phyloP scores from a whole-genome alignment of 352 stramenopile species.

The Phytophthora chlamydospora region DNA sequence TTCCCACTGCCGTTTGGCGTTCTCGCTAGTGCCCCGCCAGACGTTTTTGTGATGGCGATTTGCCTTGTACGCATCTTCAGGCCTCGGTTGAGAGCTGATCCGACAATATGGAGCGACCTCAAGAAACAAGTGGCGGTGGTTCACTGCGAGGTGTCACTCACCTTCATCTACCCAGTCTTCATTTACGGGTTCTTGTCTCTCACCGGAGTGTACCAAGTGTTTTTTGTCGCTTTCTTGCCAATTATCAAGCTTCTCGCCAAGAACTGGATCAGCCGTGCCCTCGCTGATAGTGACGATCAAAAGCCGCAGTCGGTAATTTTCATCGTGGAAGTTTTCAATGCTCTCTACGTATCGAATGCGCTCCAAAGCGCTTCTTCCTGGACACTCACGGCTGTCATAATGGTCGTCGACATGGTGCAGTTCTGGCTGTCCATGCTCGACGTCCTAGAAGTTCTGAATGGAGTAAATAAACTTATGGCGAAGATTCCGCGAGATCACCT shows the following conservation, averaged over 20 bases:
- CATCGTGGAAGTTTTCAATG: conserved; percentile 39
- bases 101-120: not conserved
- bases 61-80: not conserved
- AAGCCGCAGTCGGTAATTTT: conserved; percentile 27
- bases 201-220: not conserved
- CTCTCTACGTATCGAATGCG: conserved; percentile 33
- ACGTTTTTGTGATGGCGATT: not conserved
- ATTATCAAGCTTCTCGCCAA: conserved; percentile 17
- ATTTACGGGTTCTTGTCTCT: conserved; percentile 11
- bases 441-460: conserved; percentile 4
- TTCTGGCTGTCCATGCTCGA: conserved; percentile 30
- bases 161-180: conserved; percentile 28
- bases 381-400: conserved; percentile 19
- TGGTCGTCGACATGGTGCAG: conserved; percentile 28
- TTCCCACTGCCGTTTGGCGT: conserved; percentile 9
- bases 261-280: conserved; percentile 20
- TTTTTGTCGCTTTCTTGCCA: conserved; percentile 16
- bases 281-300: conserved; percentile 10
- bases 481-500: conserved; percentile 10
- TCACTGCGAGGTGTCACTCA: conserved; percentile 14
- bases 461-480: conserved; percentile 1
- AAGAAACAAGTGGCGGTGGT: conserved; percentile 13
- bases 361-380: conserved; percentile 29
- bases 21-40: not conserved
- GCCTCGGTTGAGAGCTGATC: not conserved